Percentiles rank a stretch among this genome's conserved stretches.
Evolutionary conservation across 345 rosid species (phyloP).

Genomic region (Melaleuca quinquenervia): DNA sequence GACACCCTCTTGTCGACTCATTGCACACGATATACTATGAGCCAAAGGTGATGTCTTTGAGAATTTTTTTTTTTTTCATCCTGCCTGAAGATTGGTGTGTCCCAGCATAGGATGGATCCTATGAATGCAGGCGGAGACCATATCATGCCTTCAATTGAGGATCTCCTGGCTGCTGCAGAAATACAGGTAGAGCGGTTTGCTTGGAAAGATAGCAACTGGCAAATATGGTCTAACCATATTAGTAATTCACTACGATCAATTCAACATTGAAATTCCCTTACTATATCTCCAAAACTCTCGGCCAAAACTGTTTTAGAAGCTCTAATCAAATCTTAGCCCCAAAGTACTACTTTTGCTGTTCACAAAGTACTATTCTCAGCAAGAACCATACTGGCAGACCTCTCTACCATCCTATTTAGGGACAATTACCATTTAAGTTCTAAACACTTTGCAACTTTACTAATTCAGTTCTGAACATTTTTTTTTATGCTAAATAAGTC

Average conservation of each 20-base stretch:
- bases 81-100: background rate
- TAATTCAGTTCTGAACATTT: no score
- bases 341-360: background rate
- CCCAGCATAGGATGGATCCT: background rate
- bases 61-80: background rate
- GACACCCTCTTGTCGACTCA: constrained; percentile 70
- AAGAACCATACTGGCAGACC: background rate
- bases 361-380: background rate
- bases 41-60: constrained; percentile 47
- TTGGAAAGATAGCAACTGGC: background rate
- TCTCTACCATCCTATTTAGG: background rate
- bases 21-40: constrained; percentile 68
- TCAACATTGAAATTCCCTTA: background rate
- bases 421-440: no score
- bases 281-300: background rate
- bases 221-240: background rate
- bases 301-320: background rate
- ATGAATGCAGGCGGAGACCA: constrained; percentile 67
- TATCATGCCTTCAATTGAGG: constrained; percentile 72
- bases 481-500: no score
- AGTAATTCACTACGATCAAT: background rate
- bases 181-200: constrained; percentile 51
- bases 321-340: background rate
- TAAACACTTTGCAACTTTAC: no score
- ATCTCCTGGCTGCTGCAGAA: constrained; percentile 55